Conservation (phyloP, 495 filamentous ascomycete genomes). For the Hapsidospora chrysogenum region DNA sequence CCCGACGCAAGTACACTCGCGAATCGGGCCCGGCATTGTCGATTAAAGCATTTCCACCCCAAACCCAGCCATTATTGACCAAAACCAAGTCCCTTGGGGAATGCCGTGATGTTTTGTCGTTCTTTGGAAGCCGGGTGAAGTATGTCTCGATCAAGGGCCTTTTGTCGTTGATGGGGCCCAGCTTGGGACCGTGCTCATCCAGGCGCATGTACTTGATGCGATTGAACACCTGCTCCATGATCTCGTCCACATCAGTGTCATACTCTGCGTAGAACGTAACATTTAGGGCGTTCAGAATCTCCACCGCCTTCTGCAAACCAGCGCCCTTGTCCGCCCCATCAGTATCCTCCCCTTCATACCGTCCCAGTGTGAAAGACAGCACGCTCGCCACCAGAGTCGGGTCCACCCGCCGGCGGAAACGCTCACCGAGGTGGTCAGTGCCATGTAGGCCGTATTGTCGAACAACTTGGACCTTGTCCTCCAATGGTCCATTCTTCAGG, state of each 20-base stretch:
- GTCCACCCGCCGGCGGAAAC: conserved; percentile 54
- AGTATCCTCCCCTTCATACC: conserved; percentile 33
- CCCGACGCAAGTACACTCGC: conserved; percentile 74
- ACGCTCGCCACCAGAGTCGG: conserved; percentile 52
- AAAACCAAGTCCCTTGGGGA: conserved; percentile 61
- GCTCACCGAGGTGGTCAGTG: conserved; percentile 55
- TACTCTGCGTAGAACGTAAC: conserved; percentile 81
- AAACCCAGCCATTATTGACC: conserved; percentile 97
- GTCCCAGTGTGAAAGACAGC: conserved; percentile 51
- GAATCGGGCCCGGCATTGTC: conserved; percentile 87
- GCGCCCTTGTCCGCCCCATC: conserved; percentile 24
- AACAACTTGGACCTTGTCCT: conserved; percentile 37
- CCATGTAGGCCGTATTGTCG: conserved; percentile 44
- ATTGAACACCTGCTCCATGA: conserved; percentile 81
- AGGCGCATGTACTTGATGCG: conserved; percentile 84
- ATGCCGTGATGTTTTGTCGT: conserved; percentile 63
- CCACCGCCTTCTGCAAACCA: conserved; percentile 31
- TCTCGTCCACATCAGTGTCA: conserved; percentile 63
- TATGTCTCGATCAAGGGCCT: conserved; percentile 87
- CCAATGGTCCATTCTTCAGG: conserved; percentile 17
- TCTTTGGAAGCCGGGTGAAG: conserved; percentile 79
- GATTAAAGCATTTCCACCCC: conserved; percentile 83
- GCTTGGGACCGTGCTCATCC: conserved; percentile 79
- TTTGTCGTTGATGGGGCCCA: conserved; percentile 57
- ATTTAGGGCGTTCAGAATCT: conserved; percentile 72